phyloP scores from a whole-genome alignment of 139 green algal genomes.

The Chlamydomonas urium region DNA sequence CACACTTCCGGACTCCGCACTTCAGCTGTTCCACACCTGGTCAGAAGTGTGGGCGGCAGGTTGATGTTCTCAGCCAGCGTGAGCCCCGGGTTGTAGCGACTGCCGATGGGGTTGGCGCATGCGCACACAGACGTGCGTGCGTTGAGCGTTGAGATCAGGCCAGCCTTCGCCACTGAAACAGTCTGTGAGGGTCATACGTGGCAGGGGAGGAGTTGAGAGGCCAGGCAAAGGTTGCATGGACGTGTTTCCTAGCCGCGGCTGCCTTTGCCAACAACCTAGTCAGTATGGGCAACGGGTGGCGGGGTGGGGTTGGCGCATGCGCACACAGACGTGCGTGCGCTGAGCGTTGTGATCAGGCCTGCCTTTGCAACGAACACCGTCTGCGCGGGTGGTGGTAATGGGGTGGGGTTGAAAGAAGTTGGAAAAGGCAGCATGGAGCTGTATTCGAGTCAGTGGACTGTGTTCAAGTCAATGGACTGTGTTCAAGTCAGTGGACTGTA shows the following conservation, averaged over 20 bases:
- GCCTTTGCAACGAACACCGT: constrained; percentile 97
- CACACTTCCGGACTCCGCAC: neutral
- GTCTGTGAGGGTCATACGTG: constrained; percentile 65
- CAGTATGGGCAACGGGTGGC: too few species aligned
- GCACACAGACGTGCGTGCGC: constrained; percentile 87
- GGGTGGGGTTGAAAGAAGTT: too few species aligned
- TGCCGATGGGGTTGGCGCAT: constrained; percentile 62
- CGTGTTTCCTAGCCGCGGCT: too few species aligned
- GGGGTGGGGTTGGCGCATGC: constrained; percentile 66
- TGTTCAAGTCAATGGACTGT: too few species aligned
- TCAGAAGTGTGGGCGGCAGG: constrained; percentile 92
- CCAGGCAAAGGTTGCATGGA: too few species aligned
- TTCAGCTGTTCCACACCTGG: constrained; percentile 39
- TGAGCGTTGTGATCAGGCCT: constrained; percentile 95
- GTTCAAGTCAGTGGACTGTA: too few species aligned
- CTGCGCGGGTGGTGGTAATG: constrained; percentile 49
- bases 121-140: constrained; percentile 84
- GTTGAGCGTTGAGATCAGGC: constrained; percentile 97
- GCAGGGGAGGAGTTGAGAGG: too few species aligned
- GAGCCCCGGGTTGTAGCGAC: constrained; percentile 82
- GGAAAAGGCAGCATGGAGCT: too few species aligned
- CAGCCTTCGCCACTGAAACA: constrained; percentile 95
- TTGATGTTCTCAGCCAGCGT: constrained; percentile 96
- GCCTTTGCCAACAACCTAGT: too few species aligned
- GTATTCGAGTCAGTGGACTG: too few species aligned